Conservation (phyloP, 139 green algal species). For the Micromonas commoda region DNA sequence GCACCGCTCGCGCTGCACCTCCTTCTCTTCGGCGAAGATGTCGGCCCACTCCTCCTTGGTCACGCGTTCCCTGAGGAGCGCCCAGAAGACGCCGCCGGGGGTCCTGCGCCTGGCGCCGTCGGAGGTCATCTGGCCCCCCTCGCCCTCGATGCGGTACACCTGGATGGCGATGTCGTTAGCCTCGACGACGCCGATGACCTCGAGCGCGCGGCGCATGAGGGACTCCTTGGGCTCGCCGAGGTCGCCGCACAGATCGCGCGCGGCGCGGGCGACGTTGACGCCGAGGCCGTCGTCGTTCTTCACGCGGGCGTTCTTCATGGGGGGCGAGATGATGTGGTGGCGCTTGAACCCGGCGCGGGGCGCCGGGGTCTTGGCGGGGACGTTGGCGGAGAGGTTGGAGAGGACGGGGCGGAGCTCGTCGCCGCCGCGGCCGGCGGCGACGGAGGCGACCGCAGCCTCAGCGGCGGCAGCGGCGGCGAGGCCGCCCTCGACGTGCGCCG, state of each 20-base stretch:
- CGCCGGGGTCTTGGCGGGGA: neutral
- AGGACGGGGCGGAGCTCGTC: neutral
- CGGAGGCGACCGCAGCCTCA: neutral
- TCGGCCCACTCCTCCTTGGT: conserved; percentile 30
- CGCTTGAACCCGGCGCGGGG: neutral
- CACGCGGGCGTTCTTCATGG: neutral
- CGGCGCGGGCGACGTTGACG: neutral
- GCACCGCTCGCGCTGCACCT: conserved; percentile 29
- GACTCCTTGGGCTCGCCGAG: conserved; percentile 28
- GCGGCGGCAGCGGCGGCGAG: neutral
- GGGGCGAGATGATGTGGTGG: neutral
- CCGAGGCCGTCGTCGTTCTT: neutral
- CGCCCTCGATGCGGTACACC: conserved; percentile 27
- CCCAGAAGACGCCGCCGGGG: conserved; percentile 44
- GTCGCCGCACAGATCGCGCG: neutral
- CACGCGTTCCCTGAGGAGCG: conserved; percentile 31
- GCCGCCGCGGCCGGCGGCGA: neutral
- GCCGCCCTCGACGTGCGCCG: neutral
- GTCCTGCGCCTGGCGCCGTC: conserved; percentile 31
- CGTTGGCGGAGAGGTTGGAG: neutral
- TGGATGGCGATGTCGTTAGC: conserved; percentile 9
- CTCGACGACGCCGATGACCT: neutral
- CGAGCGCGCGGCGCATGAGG: conserved; percentile 21
- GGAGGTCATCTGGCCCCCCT: conserved; percentile 37
- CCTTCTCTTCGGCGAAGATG: conserved; percentile 38